A percentile compares a stretch with the other conserved stretches of the same genome.
These are phyloP conservation scores for Ceratobasidium sp. DNA, from an alignment of 1,284 basidiomycete genomes.

Conservation along the genomic window DNA sequence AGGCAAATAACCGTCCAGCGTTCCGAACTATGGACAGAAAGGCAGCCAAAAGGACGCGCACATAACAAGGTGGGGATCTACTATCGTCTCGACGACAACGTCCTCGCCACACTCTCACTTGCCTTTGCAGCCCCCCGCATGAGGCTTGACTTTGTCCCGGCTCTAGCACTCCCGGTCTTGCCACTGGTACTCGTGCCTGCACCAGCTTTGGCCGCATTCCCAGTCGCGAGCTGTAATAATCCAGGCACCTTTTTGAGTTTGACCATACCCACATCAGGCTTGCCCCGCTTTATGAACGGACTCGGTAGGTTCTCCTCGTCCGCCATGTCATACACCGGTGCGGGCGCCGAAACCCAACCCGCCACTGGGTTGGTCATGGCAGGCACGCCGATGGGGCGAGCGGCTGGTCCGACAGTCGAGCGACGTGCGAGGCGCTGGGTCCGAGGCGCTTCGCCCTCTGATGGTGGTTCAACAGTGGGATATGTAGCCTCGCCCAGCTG, in stretches of 20 bases:
- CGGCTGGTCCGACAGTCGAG: constrained; percentile 46
- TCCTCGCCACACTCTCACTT: constrained; percentile 33
- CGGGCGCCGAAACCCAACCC: constrained; percentile 49
- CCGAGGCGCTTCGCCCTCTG: constrained; percentile 41
- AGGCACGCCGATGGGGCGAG: constrained; percentile 48
- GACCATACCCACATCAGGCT: neutral
- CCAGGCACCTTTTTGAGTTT: constrained; percentile 35
- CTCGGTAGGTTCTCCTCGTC: constrained; percentile 87
- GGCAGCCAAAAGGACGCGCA: neutral
- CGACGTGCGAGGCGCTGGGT: constrained; percentile 42
- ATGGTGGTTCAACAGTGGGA: constrained; percentile 55
- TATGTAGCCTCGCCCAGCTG: constrained; percentile 21
- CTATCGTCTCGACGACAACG: constrained; percentile 29
- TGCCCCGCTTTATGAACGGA: constrained; percentile 71
- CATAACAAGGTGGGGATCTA: neutral
- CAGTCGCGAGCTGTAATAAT: constrained; percentile 31
- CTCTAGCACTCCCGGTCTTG: neutral
- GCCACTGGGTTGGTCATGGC: constrained; percentile 27
- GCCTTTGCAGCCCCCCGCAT: constrained; percentile 37
- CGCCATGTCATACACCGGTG: constrained; percentile 69
- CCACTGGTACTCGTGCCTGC: constrained; percentile 7
- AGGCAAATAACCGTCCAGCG: constrained; percentile 14
- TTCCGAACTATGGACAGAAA: neutral
- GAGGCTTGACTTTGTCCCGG: constrained; percentile 24
- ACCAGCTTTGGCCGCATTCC: constrained; percentile 39